Base-by-base conservation (phyloP, 345 rosid genomes). In the Draba incana region DNA sequence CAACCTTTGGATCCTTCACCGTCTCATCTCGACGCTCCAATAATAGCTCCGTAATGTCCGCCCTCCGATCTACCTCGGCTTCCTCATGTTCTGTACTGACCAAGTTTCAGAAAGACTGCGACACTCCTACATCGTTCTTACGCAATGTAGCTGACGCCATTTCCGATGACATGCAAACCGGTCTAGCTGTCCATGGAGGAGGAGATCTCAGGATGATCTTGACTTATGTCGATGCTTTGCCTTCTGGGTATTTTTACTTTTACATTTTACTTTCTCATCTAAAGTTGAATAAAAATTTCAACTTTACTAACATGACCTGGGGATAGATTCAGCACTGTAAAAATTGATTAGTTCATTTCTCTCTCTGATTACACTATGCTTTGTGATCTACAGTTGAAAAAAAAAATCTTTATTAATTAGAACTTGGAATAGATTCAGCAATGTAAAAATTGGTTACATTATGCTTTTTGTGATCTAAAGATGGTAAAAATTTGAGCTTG, bases 141-240 rank as follows among this genome's bases (percentile, higher is more conserved):
- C 88, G 94, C 66, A 75, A 67, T 38, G 90, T 92, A 77, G 88
- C 94, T 4, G 79, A 86, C 42, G 72, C 85, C 79, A 84, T 92
- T 85, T 64, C 82, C 2, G 72, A 78, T 38, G 96, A 86, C 45
- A 86, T 89, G 90, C 79, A 82, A 67, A 86, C 87, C 15, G 98
- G 95, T 49, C 82, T 87, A 20, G 88, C 81, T 7, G 85, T 60
- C 13, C 87, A 87, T n/a, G 89, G 92, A 30, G 88, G 83, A 14
- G 78, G 89, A 63, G 90, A 87, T 75, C 92, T 92, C 46, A 82
- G 81, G 76, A 92, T 92, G 98, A 84, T 92, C 43, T 86, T 89
- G 27, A 87, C 87, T 64, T 84, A 82, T 65, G 96, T 89, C 20
- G 90, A 92, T 50, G 70, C 64, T 73, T 79, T 92, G 83, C 95